Percentiles rank a stretch among this genome's conserved stretches.
Conservation (phyloP, 768 basidiomycete species). For the Calocybe cyanea region DNA sequence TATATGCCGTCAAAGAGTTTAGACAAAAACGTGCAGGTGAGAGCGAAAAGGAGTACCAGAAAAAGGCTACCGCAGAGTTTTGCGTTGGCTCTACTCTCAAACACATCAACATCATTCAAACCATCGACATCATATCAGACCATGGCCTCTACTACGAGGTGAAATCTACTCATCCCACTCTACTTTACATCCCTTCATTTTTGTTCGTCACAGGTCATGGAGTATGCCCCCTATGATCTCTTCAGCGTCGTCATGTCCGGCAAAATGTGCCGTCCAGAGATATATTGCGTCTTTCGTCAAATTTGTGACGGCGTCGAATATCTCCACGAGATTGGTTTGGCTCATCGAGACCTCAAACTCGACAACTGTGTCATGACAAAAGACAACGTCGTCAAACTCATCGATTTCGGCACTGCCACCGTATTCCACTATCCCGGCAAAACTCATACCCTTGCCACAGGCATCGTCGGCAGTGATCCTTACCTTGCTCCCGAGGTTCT, state of each 20-base stretch:
- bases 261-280: conserved; percentile 97
- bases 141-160: conserved; percentile 99
- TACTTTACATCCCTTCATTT: conserved; percentile 11
- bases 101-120: conserved; percentile 95
- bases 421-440: conserved; percentile 99
- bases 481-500: conserved; percentile 98
- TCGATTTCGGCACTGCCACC: conserved; percentile 99
- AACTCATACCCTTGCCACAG: conserved; percentile 71
- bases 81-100: conserved; percentile 94
- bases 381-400: conserved; percentile 93
- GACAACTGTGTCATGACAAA: conserved; percentile 99
- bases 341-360: conserved; percentile 97
- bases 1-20: conserved; percentile 98
- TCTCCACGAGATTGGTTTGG: conserved; percentile 94
- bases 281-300: conserved; percentile 98
- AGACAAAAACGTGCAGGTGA: conserved; percentile 86
- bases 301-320: conserved; percentile 98
- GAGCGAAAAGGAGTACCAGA: conserved; percentile 96
- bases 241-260: conserved; percentile 99
- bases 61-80: conserved; percentile 99
- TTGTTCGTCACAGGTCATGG: conserved; percentile 77
- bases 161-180: conserved; percentile 20
- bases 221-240: conserved; percentile 97
- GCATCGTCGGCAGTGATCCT: conserved; percentile 95
- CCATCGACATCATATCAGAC: conserved; percentile 96